A percentile compares a stretch with the other conserved stretches of the same genome.
These are phyloP conservation scores for Gigaspora rosea DNA, from an alignment of 192 early-diverging fungal genomes.

Conservation along the genomic window DNA sequence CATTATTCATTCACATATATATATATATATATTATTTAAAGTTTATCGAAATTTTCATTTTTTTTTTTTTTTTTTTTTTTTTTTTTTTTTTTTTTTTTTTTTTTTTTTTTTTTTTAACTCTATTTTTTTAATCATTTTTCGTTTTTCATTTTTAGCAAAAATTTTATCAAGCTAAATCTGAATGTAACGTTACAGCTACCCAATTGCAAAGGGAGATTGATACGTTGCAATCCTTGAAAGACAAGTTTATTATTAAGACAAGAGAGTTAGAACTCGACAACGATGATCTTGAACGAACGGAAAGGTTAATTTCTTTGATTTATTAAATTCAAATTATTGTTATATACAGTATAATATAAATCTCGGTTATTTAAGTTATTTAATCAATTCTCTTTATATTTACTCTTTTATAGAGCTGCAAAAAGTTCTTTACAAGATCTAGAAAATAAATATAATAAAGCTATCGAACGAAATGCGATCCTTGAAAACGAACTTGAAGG, in stretches of 20 bases:
- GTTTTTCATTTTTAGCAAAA: no score
- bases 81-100: not conserved
- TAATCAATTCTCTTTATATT: not conserved
- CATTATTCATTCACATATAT: no score
- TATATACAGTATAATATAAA: not conserved
- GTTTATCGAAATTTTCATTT: not conserved
- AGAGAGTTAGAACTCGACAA: constrained; percentile 77
- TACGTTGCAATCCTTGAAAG: constrained; percentile 65
- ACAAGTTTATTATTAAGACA: constrained; percentile 70
- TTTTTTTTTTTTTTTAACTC: not conserved
- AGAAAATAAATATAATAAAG: constrained; percentile 70
- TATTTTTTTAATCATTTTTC: no score
- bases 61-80: constrained; percentile 1
- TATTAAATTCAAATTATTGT: not conserved
- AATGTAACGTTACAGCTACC: constrained; percentile 62
- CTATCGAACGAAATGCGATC: constrained; percentile 66
- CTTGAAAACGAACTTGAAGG: constrained; percentile 67
- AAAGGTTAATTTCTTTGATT: constrained; percentile 45
- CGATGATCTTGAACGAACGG: constrained; percentile 74
- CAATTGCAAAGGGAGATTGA: constrained; percentile 79
- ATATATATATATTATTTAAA: no score
- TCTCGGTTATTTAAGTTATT: not conserved
- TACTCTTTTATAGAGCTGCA: constrained; percentile 55
- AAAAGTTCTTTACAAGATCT: constrained; percentile 68
- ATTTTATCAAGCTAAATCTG: constrained; percentile 65